Percentiles rank a stretch among this genome's conserved stretches.
Evolutionary conservation across 768 basidiomycete species (phyloP).

Genomic region (Termitomyces sp.): DNA sequence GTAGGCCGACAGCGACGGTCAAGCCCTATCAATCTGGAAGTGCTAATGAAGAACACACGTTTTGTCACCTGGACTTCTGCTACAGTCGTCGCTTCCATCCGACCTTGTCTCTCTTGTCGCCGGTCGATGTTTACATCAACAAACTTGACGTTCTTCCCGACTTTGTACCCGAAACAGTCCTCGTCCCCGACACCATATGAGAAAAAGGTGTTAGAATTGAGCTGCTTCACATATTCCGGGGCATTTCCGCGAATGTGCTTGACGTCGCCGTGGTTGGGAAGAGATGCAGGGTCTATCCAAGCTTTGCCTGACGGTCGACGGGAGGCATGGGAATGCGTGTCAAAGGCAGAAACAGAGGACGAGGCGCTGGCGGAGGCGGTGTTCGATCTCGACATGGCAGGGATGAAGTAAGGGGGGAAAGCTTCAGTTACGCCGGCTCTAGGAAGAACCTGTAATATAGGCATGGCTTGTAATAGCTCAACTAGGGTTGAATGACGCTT

Average conservation of each 20-base stretch:
- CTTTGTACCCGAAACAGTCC: constrained; percentile 57
- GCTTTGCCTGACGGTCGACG: constrained; percentile 25
- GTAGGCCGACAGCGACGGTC: neutral
- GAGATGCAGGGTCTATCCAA: constrained; percentile 64
- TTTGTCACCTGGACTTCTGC: constrained; percentile 63
- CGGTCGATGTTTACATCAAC: constrained; percentile 53
- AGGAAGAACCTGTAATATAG: constrained; percentile 15
- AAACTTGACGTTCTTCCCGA: constrained; percentile 58
- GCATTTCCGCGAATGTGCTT: constrained; percentile 61
- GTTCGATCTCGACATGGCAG: constrained; percentile 28
- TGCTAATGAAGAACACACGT: constrained; percentile 34
- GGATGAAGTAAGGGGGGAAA: constrained; percentile 13
- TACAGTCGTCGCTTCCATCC: constrained; percentile 56
- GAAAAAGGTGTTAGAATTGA: constrained; percentile 63
- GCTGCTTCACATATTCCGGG: constrained; percentile 58
- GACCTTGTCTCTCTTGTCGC: constrained; percentile 42
- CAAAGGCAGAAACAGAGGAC: constrained; percentile 19
- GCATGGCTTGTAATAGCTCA: constrained; percentile 21
- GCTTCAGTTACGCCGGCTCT: constrained; percentile 7
- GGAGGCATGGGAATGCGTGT: constrained; percentile 21
- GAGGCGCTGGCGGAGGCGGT: constrained; percentile 22
- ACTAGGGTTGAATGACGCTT: constrained; percentile 20
- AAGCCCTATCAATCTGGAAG: constrained; percentile 4
- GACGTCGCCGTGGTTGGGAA: constrained; percentile 57
- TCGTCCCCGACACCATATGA: constrained; percentile 67